A percentile compares a stretch with the other conserved stretches of the same genome.
These are phyloP conservation scores for Magnusiomyces clavatus DNA, from an alignment of 1,139 yeast species.

Conservation along the genomic window DNA sequence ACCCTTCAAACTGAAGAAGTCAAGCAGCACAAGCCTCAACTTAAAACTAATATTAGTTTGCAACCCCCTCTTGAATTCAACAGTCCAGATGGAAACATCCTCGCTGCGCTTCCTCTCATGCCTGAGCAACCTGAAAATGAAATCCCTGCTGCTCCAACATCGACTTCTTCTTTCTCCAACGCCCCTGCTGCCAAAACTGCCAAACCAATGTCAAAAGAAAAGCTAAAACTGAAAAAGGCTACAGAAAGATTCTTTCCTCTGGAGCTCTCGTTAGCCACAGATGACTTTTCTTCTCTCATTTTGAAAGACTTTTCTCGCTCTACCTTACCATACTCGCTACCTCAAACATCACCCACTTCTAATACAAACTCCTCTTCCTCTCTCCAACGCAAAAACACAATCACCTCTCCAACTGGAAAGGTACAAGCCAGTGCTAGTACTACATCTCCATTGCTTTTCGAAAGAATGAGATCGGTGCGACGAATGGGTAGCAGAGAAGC, in stretches of 20 bases:
- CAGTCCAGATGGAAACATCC: too few relatives aligned
- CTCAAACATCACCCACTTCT: neutral
- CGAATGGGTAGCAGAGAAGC: too few relatives aligned
- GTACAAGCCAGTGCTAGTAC: conserved; percentile 11
- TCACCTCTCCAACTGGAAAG: conserved; percentile 11
- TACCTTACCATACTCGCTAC: neutral
- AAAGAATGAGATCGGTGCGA: conserved; percentile 11
- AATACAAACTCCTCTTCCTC: conserved; percentile 2
- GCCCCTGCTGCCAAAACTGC: neutral
- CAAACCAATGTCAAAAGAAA: neutral
- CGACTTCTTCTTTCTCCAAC: neutral
- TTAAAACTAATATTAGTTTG: too few relatives aligned
- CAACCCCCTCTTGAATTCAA: too few relatives aligned
- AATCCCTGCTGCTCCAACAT: neutral
- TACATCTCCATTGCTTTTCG: conserved; percentile 11
- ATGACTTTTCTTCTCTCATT: conserved; percentile 12
- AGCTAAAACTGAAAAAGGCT: neutral
- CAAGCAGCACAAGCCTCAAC: too few relatives aligned
- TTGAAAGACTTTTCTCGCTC: conserved; percentile 9
- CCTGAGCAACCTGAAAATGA: too few relatives aligned
- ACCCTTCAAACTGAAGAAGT: too few relatives aligned
- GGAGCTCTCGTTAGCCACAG: conserved; percentile 7
- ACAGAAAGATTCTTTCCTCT: conserved; percentile 5
- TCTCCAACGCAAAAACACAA: conserved; percentile 14
- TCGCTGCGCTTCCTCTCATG: too few relatives aligned